Conservation (phyloP, 2,329 filamentous ascomycete species). For the Pyricularia grisea region DNA sequence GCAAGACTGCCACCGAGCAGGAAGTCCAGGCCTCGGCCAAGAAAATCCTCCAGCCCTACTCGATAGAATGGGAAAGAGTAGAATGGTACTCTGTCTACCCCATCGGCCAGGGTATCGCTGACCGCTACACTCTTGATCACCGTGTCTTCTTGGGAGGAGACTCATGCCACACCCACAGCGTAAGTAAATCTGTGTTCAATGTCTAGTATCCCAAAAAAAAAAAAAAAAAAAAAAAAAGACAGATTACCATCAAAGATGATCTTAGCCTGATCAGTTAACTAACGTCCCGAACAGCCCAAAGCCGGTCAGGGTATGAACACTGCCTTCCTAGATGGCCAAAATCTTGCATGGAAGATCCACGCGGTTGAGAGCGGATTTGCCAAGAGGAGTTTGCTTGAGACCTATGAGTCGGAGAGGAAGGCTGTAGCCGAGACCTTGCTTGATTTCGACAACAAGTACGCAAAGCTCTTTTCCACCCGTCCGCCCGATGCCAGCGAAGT, state of each 20-base stretch:
- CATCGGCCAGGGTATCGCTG: conserved; percentile 64
- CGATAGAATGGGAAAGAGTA: conserved; percentile 55
- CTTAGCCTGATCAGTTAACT: neutral
- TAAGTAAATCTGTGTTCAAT: conserved; percentile 26
- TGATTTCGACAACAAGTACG: conserved; percentile 81
- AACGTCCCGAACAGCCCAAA: conserved; percentile 39
- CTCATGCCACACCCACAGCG: conserved; percentile 71
- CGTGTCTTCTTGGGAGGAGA: conserved; percentile 68
- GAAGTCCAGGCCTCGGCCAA: conserved; percentile 58
- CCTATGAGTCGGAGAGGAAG: conserved; percentile 81
- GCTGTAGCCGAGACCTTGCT: conserved; percentile 76
- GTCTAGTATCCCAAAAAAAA: neutral
- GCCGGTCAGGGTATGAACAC: conserved; percentile 76
- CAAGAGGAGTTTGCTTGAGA: conserved; percentile 62
- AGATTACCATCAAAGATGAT: neutral
- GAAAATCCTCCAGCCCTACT: conserved; percentile 56
- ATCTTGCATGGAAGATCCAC: conserved; percentile 94
- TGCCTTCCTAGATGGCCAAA: conserved; percentile 71
- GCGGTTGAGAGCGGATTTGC: conserved; percentile 79
- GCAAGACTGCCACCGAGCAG: conserved; percentile 52
- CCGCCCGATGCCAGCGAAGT: conserved; percentile 66
- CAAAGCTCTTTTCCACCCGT: conserved; percentile 77
- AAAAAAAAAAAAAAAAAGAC: no score
- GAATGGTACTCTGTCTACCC: conserved; percentile 73
- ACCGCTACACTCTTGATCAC: conserved; percentile 56